Conservation (phyloP, 768 basidiomycete species). For the Saitozyma podzolica region DNA sequence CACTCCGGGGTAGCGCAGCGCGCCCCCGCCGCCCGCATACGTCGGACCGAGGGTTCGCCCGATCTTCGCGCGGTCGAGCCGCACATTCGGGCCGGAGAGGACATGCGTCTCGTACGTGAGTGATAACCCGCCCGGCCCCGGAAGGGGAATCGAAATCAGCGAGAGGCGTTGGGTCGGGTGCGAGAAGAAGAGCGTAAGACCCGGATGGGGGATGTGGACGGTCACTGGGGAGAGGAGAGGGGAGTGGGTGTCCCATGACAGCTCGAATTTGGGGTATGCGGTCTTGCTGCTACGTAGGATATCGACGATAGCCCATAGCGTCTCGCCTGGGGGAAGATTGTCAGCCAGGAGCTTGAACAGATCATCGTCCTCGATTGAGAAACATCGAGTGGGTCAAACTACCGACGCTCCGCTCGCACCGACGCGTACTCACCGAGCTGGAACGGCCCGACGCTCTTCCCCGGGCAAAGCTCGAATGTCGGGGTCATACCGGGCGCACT, state of each 20-base stretch:
- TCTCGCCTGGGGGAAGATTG: slow-evolving; percentile 30
- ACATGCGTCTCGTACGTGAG: slow-evolving; percentile 31
- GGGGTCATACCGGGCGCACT: slow-evolving; percentile 18
- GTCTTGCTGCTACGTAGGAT: slow-evolving; percentile 33
- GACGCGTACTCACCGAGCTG: slow-evolving; percentile 33
- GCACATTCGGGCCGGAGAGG: slow-evolving; percentile 13
- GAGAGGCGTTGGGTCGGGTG: slow-evolving; percentile 31
- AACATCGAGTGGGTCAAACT: neutral
- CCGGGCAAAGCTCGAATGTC: slow-evolving; percentile 37
- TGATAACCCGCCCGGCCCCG: slow-evolving; percentile 3
- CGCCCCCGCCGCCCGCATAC: slow-evolving; percentile 21
- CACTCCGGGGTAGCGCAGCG: slow-evolving; percentile 50
- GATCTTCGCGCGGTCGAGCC: slow-evolving; percentile 29
- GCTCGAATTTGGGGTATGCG: slow-evolving; percentile 39
- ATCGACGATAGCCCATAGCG: slow-evolving; percentile 48
- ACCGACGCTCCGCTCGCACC: neutral
- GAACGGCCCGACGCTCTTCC: slow-evolving; percentile 36
- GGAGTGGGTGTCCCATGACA: slow-evolving; percentile 37
- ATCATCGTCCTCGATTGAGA: too few species aligned
- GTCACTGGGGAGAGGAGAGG: slow-evolving; percentile 24
- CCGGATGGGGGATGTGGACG: slow-evolving; percentile 27
- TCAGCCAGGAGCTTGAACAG: too few species aligned
- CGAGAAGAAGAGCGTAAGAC: slow-evolving; percentile 42
- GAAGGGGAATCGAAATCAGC: slow-evolving; percentile 20
- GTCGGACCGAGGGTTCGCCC: slow-evolving; percentile 46